Base-by-base conservation (phyloP, 129 eudicot species). In the Logfia minima region DNA sequence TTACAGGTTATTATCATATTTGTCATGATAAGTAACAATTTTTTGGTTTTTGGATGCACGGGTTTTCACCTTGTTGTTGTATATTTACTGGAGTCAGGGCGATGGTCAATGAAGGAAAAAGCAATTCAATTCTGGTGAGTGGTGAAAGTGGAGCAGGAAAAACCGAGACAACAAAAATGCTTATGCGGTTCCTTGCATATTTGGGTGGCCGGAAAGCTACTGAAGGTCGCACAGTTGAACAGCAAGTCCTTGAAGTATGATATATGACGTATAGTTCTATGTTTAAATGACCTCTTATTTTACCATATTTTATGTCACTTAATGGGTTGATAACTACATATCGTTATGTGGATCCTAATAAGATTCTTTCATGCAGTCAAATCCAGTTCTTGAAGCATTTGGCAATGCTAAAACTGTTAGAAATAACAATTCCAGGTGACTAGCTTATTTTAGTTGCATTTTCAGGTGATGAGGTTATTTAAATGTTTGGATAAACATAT, bases 91-190 rank as follows among this genome's bases (percentile, higher is more conserved):
- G 74, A 80, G 66, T 66, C 75, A 94, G 99, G 92, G 99, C 99
- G 51, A 94, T 94, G 99, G 61, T 94, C 29, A 78, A 89, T 80
- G 97, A 91, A 82, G 90, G 89, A 29, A 94, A 94, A 83, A 87
- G 99, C 85, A 95, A 95, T 61, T 95, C 99, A 11, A 95, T 95
- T 80, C 92, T 95, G 66, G 99, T 95, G 67, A 95, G 99, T 78
- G 99, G 97, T 76, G 99, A 95, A 88, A 95, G 99, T 82, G 99
- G 97, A 75, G 99, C 99, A 6, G 99, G 99, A 60, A 95, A 95
- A 86, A 95, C 99, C 32, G 99, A 95, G 92, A 95, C 97, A 74
- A 95, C 99, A 24, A 95, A 95, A 83, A 95, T 95, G 99, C 96
- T 95, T 84, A 95, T 95, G 99, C 89, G 79, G 67, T 95, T 89